Conservation (phyloP, 345 rosid genomes). For the Rhodomyrtus tomentosa region DNA sequence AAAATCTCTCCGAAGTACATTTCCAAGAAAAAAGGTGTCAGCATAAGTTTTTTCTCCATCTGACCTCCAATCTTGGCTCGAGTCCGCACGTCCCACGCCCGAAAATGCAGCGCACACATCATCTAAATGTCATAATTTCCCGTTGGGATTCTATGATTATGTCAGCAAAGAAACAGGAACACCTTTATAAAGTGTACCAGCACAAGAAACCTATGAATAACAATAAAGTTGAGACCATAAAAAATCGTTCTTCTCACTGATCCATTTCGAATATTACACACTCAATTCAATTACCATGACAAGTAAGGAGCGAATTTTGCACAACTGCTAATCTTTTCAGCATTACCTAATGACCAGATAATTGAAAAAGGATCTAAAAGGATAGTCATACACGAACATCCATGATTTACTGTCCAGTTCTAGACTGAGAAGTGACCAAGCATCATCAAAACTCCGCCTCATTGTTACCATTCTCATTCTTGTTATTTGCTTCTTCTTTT, state of each 20-base stretch:
- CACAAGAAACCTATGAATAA: background rate
- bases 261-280: background rate
- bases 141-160: background rate
- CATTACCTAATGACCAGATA: background rate
- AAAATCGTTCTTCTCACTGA: background rate
- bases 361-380: background rate
- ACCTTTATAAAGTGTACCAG: background rate
- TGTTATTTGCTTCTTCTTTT: constrained; percentile 6
- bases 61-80: background rate
- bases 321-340: background rate
- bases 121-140: background rate
- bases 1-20: background rate
- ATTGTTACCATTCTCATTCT: background rate
- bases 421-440: background rate
- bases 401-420: background rate
- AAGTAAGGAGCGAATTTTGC: background rate
- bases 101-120: background rate
- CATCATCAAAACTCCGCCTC: background rate
- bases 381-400: background rate
- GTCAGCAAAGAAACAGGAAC: background rate
- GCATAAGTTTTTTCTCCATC: background rate
- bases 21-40: background rate
- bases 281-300: background rate
- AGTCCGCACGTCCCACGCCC: background rate
- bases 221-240: background rate